phyloP scores from a whole-genome alignment of 176 grass and related monocot genomes.

The Zea luxurians region DNA sequence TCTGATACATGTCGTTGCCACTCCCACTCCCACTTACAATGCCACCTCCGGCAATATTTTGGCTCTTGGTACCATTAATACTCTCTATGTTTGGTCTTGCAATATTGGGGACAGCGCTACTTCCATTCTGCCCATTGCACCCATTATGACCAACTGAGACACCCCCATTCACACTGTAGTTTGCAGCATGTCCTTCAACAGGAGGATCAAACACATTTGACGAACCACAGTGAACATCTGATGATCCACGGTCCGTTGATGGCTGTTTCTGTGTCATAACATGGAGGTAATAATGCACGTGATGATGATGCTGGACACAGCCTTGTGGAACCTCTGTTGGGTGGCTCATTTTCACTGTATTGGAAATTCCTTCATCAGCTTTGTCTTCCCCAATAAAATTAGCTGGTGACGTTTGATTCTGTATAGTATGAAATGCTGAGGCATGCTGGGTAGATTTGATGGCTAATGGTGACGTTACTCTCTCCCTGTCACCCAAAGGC shows the following conservation, averaged over 20 bases:
- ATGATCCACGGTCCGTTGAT: slow-evolving; percentile 42
- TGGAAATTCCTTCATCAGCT: slow-evolving; percentile 40
- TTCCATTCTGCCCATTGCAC: slow-evolving; percentile 67
- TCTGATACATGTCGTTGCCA: slow-evolving; percentile 56
- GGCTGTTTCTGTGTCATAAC: slow-evolving; percentile 43
- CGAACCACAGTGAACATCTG: slow-evolving; percentile 49
- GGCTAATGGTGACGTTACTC: slow-evolving; percentile 48
- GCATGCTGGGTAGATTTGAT: slow-evolving; percentile 63
- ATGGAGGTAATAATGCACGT: slow-evolving; percentile 55
- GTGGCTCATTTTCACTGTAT: slow-evolving; percentile 38
- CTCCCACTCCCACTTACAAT: slow-evolving; percentile 54
- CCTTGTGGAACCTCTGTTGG: slow-evolving; percentile 44
- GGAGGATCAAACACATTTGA: slow-evolving; percentile 51
- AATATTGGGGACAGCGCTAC: slow-evolving; percentile 39
- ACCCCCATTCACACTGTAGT: slow-evolving; percentile 64
- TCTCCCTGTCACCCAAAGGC: slow-evolving; percentile 46
- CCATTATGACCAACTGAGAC: slow-evolving; percentile 66
- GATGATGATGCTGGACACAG: slow-evolving; percentile 65
- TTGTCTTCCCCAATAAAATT: slow-evolving; percentile 47
- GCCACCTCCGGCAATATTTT: slow-evolving; percentile 46
- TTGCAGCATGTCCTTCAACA: slow-evolving; percentile 72
- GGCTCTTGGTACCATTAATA: slow-evolving; percentile 45
- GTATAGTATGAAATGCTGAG: slow-evolving; percentile 74
- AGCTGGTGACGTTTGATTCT: slow-evolving; percentile 37
- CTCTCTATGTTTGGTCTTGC: slow-evolving; percentile 59